These are phyloP conservation scores for Macrophomina phaseolina DNA, from an alignment of 2,329 filamentous ascomycete genomes.

Conservation along the genomic window DNA sequence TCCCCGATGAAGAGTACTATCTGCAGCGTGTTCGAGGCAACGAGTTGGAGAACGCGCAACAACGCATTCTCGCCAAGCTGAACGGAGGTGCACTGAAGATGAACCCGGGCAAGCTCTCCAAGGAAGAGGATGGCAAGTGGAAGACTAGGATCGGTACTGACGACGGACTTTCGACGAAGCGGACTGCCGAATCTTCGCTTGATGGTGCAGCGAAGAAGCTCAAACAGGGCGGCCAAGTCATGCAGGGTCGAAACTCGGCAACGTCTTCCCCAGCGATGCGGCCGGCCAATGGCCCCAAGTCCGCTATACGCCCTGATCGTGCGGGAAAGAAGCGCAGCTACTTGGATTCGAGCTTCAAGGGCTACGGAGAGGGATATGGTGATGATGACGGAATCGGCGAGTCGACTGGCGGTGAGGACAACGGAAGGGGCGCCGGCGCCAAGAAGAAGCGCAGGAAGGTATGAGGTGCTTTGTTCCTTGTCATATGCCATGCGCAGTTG, in stretches of 20 bases:
- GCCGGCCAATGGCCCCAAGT: conserved; percentile 12
- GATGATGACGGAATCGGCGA: conserved; percentile 69
- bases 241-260: conserved; percentile 38
- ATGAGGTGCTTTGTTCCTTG: conserved; percentile 19
- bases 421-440: conserved; percentile 42
- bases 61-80: conserved; percentile 42
- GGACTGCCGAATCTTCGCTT: conserved; percentile 21
- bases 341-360: conserved; percentile 74
- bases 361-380: conserved; percentile 73
- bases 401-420: conserved; percentile 74
- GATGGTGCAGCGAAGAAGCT: conserved; percentile 35
- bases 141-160: conserved; percentile 52
- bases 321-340: conserved; percentile 76
- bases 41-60: conserved; percentile 41
- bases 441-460: conserved; percentile 43
- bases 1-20: conserved; percentile 50
- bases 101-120: conserved; percentile 50
- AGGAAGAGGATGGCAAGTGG: conserved; percentile 49
- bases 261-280: conserved; percentile 50
- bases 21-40: conserved; percentile 47
- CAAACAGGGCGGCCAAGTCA: conserved; percentile 33
- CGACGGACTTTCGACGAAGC: conserved; percentile 43
- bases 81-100: conserved; percentile 49
- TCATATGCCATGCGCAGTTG: not conserved
- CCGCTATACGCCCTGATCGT: conserved; percentile 65